Conservation (phyloP, 306 rosid species). For the Glycine latifolia region DNA sequence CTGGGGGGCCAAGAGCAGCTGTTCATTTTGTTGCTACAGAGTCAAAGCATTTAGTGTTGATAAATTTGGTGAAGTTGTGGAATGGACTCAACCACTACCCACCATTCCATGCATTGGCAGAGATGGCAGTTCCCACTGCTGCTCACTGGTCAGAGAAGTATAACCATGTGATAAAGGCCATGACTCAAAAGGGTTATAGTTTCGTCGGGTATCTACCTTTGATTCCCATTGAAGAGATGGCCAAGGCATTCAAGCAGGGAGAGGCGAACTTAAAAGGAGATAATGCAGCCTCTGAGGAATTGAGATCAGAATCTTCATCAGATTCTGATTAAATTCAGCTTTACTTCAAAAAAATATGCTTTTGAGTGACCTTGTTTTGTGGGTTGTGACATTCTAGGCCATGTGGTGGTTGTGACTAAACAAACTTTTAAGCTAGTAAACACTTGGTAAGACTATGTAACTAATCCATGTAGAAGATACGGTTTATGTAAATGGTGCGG, state of each 20-base stretch:
- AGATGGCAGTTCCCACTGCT: conserved; percentile 58
- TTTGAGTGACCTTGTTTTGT: not conserved
- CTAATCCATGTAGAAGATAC: conserved; percentile 26
- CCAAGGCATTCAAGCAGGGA: conserved; percentile 58
- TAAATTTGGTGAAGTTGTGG: conserved; percentile 63
- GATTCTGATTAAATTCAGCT: conserved; percentile 49
- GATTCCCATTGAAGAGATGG: conserved; percentile 69
- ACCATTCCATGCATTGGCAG: conserved; percentile 64
- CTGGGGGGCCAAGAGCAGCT: conserved; percentile 71
- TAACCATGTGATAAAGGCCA: conserved; percentile 57
- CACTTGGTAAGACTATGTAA: conserved; percentile 4
- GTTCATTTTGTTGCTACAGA: conserved; percentile 60
- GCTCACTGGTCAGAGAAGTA: conserved; percentile 65
- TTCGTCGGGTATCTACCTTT: conserved; percentile 66
- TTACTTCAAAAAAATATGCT: not conserved
- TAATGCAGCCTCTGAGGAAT: conserved; percentile 22
- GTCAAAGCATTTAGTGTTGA: conserved; percentile 60
- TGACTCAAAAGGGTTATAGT: conserved; percentile 64
- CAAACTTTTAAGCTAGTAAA: not conserved
- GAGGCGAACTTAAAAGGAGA: conserved; percentile 45
- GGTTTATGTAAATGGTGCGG: conserved; percentile 38
- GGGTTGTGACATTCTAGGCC: not conserved
- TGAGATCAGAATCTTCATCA: conserved; percentile 50
- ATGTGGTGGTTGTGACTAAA: conserved; percentile 1
- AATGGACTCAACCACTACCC: conserved; percentile 51